Conservation (phyloP, 2,329 filamentous ascomycete species). For the Hymenoscyphus fraxineus region DNA sequence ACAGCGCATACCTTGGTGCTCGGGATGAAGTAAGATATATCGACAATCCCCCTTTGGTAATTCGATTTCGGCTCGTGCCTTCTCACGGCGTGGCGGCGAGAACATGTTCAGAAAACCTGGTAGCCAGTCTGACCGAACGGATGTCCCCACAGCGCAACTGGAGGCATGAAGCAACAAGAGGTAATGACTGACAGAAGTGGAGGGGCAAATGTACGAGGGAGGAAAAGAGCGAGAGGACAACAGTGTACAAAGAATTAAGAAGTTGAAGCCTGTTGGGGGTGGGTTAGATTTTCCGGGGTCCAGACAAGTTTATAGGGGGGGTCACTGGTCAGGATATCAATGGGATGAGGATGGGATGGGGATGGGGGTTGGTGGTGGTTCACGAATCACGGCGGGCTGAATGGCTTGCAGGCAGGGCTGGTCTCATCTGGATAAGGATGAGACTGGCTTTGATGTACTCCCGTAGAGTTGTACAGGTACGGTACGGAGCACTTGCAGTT, state of each 20-base stretch:
- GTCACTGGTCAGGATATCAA: background rate
- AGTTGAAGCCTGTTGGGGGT: background rate
- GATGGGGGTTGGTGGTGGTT: background rate
- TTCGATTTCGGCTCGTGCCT: slow-evolving; percentile 39
- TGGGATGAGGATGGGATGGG: background rate
- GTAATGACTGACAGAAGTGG: slow-evolving; percentile 15
- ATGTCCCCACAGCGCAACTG: slow-evolving; percentile 25
- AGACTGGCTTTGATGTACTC: background rate
- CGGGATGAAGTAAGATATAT: slow-evolving; percentile 54
- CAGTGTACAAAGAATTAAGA: background rate
- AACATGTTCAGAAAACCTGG: slow-evolving; percentile 30
- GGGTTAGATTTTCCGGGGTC: slow-evolving; percentile 7
- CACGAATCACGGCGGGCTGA: background rate
- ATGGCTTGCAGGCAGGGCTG: background rate
- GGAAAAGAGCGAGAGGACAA: background rate
- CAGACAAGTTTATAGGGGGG: background rate
- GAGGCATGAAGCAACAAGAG: slow-evolving; percentile 24
- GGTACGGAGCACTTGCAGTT: slow-evolving; percentile 2
- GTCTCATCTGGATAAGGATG: background rate
- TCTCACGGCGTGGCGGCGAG: slow-evolving; percentile 31
- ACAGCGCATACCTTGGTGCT: slow-evolving; percentile 55
- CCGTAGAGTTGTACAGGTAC: background rate
- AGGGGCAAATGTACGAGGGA: background rate
- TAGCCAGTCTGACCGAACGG: slow-evolving; percentile 21
- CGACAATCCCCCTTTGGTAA: slow-evolving; percentile 57